Percentiles rank a stretch among this genome's conserved stretches.
Conservation (phyloP, 2,329 filamentous ascomycete species). For the Neopestalotiopsis sp. region DNA sequence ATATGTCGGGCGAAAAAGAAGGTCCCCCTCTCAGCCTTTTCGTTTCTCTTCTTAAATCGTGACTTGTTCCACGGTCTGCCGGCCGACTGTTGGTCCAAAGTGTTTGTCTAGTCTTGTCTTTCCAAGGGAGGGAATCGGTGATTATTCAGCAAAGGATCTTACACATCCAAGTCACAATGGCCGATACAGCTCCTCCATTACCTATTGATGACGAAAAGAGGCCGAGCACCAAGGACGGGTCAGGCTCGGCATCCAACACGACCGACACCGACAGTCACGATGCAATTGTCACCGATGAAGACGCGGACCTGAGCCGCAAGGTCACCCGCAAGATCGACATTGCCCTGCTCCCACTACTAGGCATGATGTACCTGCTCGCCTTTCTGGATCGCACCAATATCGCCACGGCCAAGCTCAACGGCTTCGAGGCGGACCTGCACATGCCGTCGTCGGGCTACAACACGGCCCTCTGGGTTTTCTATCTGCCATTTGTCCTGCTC, state of each 20-base stretch:
- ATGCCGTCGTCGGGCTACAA: slow-evolving; percentile 17
- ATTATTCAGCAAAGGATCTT: not conserved
- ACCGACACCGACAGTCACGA: not conserved
- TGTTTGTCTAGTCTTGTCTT: no score
- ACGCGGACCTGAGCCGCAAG: slow-evolving; percentile 8
- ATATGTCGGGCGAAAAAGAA: no score
- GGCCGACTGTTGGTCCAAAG: no score
- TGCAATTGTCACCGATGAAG: not conserved
- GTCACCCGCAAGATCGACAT: slow-evolving; percentile 16
- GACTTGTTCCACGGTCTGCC: no score
- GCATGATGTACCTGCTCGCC: slow-evolving; percentile 13
- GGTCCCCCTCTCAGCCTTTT: no score
- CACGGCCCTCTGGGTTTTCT: slow-evolving; percentile 14
- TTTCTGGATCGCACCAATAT: slow-evolving; percentile 14
- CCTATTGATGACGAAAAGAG: slow-evolving; percentile 6
- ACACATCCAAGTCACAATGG: not conserved
- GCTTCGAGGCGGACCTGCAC: slow-evolving; percentile 13
- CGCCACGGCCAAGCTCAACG: slow-evolving; percentile 11
- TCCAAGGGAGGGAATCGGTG: no score
- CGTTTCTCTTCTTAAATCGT: no score
- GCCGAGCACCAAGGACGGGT: not conserved
- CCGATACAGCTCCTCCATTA: not conserved
- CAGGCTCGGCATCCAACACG: not conserved
- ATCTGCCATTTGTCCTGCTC: slow-evolving; percentile 11
- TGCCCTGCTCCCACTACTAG: slow-evolving; percentile 1